Percentiles rank a stretch among this genome's conserved stretches.
Evolutionary conservation across 2,329 filamentous ascomycete genomes (phyloP).

Genomic region (Penicillium sp.): DNA sequence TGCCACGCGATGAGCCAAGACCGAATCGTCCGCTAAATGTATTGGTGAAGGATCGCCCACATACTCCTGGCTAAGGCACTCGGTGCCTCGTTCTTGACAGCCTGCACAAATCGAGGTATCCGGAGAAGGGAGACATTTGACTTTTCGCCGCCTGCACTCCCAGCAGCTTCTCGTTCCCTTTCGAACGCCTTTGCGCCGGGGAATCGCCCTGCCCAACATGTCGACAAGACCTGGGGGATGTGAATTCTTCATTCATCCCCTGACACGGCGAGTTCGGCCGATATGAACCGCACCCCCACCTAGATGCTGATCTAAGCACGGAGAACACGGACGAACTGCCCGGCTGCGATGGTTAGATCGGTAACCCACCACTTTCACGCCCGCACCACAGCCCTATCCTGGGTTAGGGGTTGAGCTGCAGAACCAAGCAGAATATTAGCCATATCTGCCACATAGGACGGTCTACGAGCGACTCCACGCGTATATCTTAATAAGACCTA

Average conservation of each 20-base stretch:
- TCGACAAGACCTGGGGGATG: neutral
- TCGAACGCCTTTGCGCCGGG: neutral
- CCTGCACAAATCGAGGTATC: neutral
- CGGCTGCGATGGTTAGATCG: no score
- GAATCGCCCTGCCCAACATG: neutral
- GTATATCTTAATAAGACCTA: no score
- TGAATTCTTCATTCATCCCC: neutral
- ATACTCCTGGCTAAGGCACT: slow-evolving; percentile 1
- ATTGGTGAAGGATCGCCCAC: neutral
- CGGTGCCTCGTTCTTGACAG: neutral
- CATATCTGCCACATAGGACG: no score
- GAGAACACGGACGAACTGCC: no score
- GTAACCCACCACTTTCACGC: no score
- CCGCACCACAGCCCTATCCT: no score
- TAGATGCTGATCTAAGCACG: no score
- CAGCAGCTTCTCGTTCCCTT: slow-evolving; percentile 8
- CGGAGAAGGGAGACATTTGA: neutral
- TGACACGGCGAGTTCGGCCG: neutral
- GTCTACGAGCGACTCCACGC: no score
- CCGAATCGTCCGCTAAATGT: neutral
- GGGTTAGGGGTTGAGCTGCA: no score
- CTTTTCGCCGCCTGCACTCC: slow-evolving; percentile 1
- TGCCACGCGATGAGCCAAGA: neutral
- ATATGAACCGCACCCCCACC: neutral
- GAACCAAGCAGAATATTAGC: no score